Conservation (phyloP, 2,329 filamentous ascomycete genomes). For the Raffaelea albimanens region DNA sequence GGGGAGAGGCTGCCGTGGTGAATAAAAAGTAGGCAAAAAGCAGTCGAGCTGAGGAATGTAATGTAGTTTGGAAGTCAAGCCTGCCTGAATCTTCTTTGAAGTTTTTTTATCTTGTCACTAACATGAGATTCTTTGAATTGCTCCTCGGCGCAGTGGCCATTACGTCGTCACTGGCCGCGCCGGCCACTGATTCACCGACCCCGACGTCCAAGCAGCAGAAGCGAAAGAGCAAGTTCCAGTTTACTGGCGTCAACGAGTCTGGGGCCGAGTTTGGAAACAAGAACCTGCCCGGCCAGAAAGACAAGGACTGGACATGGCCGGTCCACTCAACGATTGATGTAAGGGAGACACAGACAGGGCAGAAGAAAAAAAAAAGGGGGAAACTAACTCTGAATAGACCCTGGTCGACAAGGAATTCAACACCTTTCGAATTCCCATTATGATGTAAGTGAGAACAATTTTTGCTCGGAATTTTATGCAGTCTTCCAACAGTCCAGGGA, state of each 20-base stretch:
- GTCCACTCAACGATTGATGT: slow-evolving; percentile 33
- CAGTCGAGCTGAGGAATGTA: too few relatives aligned
- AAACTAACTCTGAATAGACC: slow-evolving; percentile 20
- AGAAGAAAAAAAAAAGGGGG: background rate
- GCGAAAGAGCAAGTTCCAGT: slow-evolving; percentile 25
- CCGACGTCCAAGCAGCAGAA: slow-evolving; percentile 18
- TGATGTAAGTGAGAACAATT: slow-evolving; percentile 32
- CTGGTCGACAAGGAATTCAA: slow-evolving; percentile 45
- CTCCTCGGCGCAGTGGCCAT: slow-evolving; percentile 20
- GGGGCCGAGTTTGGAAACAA: slow-evolving; percentile 54
- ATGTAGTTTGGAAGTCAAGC: background rate
- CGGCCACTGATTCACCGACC: slow-evolving; percentile 16
- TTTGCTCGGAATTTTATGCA: too few relatives aligned
- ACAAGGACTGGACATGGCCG: slow-evolving; percentile 53
- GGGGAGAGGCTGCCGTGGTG: background rate
- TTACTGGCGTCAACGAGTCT: slow-evolving; percentile 32
- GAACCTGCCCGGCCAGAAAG: slow-evolving; percentile 43
- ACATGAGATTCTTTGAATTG: slow-evolving; percentile 24
- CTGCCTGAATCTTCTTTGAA: background rate
- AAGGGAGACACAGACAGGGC: slow-evolving; percentile 3
- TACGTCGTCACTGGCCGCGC: slow-evolving; percentile 21
- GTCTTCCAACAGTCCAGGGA: slow-evolving; percentile 34
- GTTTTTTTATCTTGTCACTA: slow-evolving; percentile 1
- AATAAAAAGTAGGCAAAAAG: too few relatives aligned
- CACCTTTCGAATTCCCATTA: slow-evolving; percentile 44